Evolutionary conservation across 208 protist species (phyloP).

Genomic region (Acanthamoeba healyi): DNA sequence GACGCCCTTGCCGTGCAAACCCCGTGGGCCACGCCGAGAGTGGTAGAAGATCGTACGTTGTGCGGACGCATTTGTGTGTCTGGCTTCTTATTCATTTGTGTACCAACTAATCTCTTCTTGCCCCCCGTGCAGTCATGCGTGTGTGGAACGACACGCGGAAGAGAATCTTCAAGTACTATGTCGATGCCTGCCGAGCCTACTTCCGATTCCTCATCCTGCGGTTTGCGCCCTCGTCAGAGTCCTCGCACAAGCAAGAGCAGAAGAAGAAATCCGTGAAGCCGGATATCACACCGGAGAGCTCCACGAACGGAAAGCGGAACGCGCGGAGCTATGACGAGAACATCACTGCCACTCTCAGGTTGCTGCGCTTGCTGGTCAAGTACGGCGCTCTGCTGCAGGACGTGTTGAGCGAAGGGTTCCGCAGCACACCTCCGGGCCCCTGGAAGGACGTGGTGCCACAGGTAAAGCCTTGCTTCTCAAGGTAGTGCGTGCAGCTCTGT

Average conservation of each 20-base stretch:
- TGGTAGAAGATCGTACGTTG: conserved; percentile 19
- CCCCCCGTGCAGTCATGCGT: background rate
- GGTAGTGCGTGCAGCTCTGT: no score
- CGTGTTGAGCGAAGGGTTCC: conserved; percentile 15
- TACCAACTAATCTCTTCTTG: no score
- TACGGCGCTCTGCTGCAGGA: conserved; percentile 38
- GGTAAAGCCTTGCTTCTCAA: no score
- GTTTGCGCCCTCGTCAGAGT: background rate
- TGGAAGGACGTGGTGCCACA: conserved; percentile 57
- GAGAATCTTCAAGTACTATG: conserved; percentile 49
- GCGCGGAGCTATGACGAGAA: conserved; percentile 33
- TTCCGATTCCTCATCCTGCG: conserved; percentile 35
- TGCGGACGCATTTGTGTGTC: background rate
- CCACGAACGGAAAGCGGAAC: background rate
- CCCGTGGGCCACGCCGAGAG: background rate
- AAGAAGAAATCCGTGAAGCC: background rate
- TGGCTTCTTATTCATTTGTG: no score
- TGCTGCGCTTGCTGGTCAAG: conserved; percentile 64
- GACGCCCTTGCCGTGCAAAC: background rate
- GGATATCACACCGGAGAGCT: background rate
- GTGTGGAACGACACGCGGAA: background rate
- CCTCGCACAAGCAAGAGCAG: background rate
- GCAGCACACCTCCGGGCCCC: background rate
- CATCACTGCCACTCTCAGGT: conserved; percentile 59
- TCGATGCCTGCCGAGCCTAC: background rate